Percentiles rank a stretch among this genome's conserved stretches.
phyloP scores from a whole-genome alignment of 176 grass and related monocot genomes.

The Avena eriantha region DNA sequence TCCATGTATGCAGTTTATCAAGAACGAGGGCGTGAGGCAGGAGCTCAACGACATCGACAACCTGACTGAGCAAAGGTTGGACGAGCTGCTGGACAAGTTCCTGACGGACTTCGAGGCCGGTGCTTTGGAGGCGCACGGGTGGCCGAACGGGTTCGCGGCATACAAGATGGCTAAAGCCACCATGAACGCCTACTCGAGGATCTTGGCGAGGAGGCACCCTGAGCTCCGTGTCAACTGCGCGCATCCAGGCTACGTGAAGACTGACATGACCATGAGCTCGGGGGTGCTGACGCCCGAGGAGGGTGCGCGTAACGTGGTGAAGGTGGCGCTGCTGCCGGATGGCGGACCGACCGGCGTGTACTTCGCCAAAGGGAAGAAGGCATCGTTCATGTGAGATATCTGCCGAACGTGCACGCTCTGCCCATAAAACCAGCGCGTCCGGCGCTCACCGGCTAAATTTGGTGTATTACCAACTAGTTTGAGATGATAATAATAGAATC shows the following conservation, averaged over 20 bases:
- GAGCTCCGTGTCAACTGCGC: conserved; percentile 55
- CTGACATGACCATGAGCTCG: conserved; percentile 43
- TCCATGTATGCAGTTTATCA: conserved; percentile 29
- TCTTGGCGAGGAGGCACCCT: conserved; percentile 53
- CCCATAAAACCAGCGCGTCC: background rate
- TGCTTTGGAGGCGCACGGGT: conserved; percentile 19
- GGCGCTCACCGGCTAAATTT: background rate
- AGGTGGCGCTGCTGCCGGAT: conserved; percentile 46
- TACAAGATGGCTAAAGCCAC: conserved; percentile 60
- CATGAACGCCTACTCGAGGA: conserved; percentile 57
- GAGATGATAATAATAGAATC: background rate
- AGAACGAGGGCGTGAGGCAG: conserved; percentile 43
- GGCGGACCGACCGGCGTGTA: conserved; percentile 48
- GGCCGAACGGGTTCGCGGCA: conserved; percentile 36
- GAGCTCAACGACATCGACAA: conserved; percentile 45
- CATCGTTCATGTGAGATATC: conserved; percentile 37
- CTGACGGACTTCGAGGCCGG: conserved; percentile 52
- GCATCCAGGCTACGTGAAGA: conserved; percentile 66
- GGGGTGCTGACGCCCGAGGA: conserved; percentile 50
- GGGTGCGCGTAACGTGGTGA: conserved; percentile 43
- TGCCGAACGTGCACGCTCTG: background rate
- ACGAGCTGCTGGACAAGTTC: conserved; percentile 49
- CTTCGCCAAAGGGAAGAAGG: conserved; percentile 40
- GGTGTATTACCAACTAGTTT: background rate
- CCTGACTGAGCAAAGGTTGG: conserved; percentile 52